Base-by-base conservation (phyloP, 140 eudicot genomes). In the Oenanthe javanica region DNA sequence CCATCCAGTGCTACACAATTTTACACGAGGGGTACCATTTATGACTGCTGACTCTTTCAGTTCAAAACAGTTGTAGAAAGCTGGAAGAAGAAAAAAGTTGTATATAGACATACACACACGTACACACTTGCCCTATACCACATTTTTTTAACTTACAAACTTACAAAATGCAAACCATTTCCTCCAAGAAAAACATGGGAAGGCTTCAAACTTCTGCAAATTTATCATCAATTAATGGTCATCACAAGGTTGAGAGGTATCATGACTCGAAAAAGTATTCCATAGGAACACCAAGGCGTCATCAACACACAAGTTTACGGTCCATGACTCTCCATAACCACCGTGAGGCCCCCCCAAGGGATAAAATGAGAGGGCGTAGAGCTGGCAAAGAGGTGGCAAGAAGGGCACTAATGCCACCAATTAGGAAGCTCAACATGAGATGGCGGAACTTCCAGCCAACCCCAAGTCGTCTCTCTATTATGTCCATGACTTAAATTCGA, bases 401-500 rank as follows among this genome's bases (percentile, higher is more conserved):
- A 79, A 85, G 98, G 83, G 96, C 96, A 55, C 81, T 93, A 86
- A 82, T 91, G 19, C 96, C 96, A 1, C 94, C 96, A 3, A 57
- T 50, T 18, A 82, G 84, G 13, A 83, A 78, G 79, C 63, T 78
- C 48, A 88, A 63, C 80, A 47, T 55, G 83, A 86, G 98, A 79
- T 91, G 92, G 91, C 70, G 82, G 78, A 75, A 89, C 77, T 93
- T 93, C 81, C 81, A 76, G 83, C 96, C 98, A 14, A 91, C 88
- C 11, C 98, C 96, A 1, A 93, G 98, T 81, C 90, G 96, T 49
- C 96, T 93, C 52, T 89, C 91, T 54, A 86, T 74, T 77, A 91
- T 91, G 98, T 91, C 94, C 57, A 83, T 79, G 84, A 93, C 77
- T 76, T 79, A 23, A 79, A 18, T n/a, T 75, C 2, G 9, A 40